These are phyloP conservation scores for Furcasterigmium furcatum DNA, from an alignment of 2,329 filamentous ascomycete genomes.

Conservation along the genomic window DNA sequence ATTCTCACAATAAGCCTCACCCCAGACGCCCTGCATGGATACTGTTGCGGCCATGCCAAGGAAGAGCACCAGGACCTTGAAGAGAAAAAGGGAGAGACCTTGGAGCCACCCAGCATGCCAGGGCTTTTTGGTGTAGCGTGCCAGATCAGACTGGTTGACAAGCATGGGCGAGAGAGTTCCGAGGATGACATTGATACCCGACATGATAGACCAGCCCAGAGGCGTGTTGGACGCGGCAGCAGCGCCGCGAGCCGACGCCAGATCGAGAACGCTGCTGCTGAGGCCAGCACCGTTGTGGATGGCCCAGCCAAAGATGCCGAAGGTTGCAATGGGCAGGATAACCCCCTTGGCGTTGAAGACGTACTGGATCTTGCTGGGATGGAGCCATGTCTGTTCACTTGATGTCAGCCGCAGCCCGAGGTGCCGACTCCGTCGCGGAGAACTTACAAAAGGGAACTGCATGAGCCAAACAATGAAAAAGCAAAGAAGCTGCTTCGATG, in stretches of 20 bases:
- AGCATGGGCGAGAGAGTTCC: slow-evolving; percentile 28
- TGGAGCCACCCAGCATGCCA: slow-evolving; percentile 25
- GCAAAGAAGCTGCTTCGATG: slow-evolving; percentile 26
- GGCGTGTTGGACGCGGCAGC: slow-evolving; percentile 17
- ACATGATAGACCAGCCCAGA: slow-evolving; percentile 32
- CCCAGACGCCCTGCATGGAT: slow-evolving; percentile 26
- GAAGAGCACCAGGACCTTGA: slow-evolving; percentile 21
- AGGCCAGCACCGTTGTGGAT: slow-evolving; percentile 22
- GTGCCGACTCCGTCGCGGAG: too few species aligned
- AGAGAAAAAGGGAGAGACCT: slow-evolving; percentile 18
- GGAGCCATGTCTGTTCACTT: too few species aligned
- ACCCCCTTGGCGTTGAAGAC: slow-evolving; percentile 31
- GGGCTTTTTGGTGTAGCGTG: slow-evolving; percentile 26
- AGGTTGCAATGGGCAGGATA: slow-evolving; percentile 26
- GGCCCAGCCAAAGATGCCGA: slow-evolving; percentile 31
- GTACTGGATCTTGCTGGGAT: slow-evolving; percentile 28
- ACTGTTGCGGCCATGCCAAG: slow-evolving; percentile 24
- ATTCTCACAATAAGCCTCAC: slow-evolving; percentile 33
- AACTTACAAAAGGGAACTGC: slow-evolving; percentile 34
- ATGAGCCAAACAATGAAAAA: slow-evolving; percentile 35
- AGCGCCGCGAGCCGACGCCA: slow-evolving; percentile 19
- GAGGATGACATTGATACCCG: slow-evolving; percentile 33
- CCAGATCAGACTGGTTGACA: slow-evolving; percentile 31
- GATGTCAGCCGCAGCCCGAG: too few species aligned
- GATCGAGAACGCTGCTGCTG: slow-evolving; percentile 17